Evolutionary conservation across 768 basidiomycete genomes (phyloP).

Genomic region (Serendipita indica): DNA sequence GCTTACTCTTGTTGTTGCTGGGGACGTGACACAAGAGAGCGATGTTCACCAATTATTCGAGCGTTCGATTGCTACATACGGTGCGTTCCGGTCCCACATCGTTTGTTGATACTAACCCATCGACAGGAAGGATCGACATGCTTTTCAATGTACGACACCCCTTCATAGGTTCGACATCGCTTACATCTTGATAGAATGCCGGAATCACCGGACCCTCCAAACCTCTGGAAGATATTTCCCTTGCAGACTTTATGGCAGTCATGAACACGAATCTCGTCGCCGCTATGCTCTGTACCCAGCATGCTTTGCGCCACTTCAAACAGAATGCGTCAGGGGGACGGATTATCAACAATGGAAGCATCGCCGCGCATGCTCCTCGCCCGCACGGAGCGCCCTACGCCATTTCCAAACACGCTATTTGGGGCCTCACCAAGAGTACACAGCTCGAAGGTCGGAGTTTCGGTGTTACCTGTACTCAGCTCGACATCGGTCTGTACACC

Average conservation of each 20-base stretch:
- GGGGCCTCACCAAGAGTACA: conserved; percentile 60
- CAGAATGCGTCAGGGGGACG: conserved; percentile 66
- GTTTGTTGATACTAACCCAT: neutral
- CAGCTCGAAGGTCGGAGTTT: conserved; percentile 61
- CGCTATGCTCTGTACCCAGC: conserved; percentile 60
- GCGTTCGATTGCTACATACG: conserved; percentile 39
- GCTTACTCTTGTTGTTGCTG: conserved; percentile 34
- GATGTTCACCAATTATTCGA: conserved; percentile 49
- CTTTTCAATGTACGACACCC: conserved; percentile 54
- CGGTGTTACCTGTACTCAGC: conserved; percentile 63
- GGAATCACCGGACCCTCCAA: conserved; percentile 38
- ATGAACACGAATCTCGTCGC: conserved; percentile 59
- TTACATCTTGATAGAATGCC: conserved; percentile 43
- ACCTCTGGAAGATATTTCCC: conserved; percentile 43
- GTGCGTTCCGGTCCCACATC: conserved; percentile 20
- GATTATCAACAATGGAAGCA: conserved; percentile 79
- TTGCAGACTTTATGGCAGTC: conserved; percentile 48
- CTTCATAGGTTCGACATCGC: neutral
- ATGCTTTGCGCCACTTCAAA: conserved; percentile 64
- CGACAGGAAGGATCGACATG: conserved; percentile 48
- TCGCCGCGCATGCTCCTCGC: conserved; percentile 57
- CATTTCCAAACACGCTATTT: conserved; percentile 65
- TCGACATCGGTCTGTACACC: conserved; percentile 51
- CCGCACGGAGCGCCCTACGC: conserved; percentile 52
- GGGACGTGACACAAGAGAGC: conserved; percentile 49